phyloP scores from a whole-genome alignment of 2,329 filamentous ascomycete genomes.

The Graphiopsis chlorocephala region DNA sequence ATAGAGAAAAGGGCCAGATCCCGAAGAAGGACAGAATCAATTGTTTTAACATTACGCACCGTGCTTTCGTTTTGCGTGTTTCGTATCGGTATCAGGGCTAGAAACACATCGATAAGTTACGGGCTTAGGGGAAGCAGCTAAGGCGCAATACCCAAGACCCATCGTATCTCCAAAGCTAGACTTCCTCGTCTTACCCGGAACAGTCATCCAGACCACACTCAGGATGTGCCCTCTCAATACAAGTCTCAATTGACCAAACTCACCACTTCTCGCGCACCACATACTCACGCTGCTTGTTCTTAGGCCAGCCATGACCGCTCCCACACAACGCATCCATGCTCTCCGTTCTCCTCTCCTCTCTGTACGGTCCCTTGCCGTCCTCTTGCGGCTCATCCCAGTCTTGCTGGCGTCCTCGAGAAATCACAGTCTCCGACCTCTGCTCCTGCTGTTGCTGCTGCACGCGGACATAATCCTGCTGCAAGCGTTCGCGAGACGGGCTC shows the following conservation, averaged over 20 bases:
- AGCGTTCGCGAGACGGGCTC: conserved; percentile 30
- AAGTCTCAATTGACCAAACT: background rate
- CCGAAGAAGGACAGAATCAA: background rate
- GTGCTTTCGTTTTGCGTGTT: background rate
- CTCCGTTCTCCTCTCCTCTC: conserved; percentile 15
- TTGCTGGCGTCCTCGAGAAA: background rate
- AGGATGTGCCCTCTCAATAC: background rate
- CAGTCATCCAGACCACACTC: background rate
- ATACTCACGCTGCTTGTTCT: background rate
- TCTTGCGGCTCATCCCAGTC: background rate
- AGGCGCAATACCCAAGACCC: background rate
- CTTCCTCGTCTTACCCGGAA: background rate
- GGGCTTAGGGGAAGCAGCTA: background rate
- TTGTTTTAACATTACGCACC: background rate
- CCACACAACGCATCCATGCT: conserved; percentile 19
- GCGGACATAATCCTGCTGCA: conserved; percentile 3
- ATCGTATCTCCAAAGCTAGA: background rate
- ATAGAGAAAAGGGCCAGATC: background rate
- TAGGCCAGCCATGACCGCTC: conserved; percentile 7
- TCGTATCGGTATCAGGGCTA: background rate
- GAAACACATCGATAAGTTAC: background rate
- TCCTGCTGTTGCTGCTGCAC: conserved; percentile 5
- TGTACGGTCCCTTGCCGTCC: conserved; percentile 25
- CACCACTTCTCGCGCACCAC: conserved; percentile 6
- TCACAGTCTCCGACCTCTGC: background rate